A percentile compares a stretch with the other conserved stretches of the same genome.
These are phyloP conservation scores for Euphorbia pulcherrima DNA, from an alignment of 345 rosid species.

Conservation along the genomic window DNA sequence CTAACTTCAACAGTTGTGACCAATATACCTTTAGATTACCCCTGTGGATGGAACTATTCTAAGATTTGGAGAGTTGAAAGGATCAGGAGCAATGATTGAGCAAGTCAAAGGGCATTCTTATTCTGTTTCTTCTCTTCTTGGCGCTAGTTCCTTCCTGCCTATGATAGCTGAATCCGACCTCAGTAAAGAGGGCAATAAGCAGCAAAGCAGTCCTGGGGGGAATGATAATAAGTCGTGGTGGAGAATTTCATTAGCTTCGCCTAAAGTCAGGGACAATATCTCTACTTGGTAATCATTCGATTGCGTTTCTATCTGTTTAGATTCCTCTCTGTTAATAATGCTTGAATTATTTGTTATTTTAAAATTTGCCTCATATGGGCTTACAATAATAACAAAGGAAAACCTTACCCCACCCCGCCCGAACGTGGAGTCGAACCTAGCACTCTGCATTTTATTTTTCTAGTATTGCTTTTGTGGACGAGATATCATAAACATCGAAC, in stretches of 20 bases:
- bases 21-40: constrained; percentile 55
- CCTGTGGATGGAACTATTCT: constrained; percentile 89
- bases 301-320: background rate
- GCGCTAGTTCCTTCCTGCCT: constrained; percentile 64
- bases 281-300: constrained; percentile 42
- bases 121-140: constrained; percentile 82
- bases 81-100: constrained; percentile 78
- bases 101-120: constrained; percentile 96
- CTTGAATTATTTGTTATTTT: background rate
- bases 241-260: constrained; percentile 79
- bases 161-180: constrained; percentile 44
- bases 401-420: too few species aligned
- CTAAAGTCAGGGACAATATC: constrained; percentile 53
- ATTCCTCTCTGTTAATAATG: background rate
- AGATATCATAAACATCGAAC: background rate
- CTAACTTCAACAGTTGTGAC: constrained; percentile 8
- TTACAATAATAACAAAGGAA: too few species aligned
- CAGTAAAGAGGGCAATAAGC: constrained; percentile 31
- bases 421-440: too few species aligned
- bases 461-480: constrained; percentile 2
- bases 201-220: constrained; percentile 38
- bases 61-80: constrained; percentile 79
- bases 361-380: constrained; percentile 1
- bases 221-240: constrained; percentile 63
- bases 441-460: constrained; percentile 3